A percentile compares a stretch with the other conserved stretches of the same genome.
These are phyloP conservation scores for Podaxis rugospora DNA, from an alignment of 768 basidiomycete species.

Conservation along the genomic window DNA sequence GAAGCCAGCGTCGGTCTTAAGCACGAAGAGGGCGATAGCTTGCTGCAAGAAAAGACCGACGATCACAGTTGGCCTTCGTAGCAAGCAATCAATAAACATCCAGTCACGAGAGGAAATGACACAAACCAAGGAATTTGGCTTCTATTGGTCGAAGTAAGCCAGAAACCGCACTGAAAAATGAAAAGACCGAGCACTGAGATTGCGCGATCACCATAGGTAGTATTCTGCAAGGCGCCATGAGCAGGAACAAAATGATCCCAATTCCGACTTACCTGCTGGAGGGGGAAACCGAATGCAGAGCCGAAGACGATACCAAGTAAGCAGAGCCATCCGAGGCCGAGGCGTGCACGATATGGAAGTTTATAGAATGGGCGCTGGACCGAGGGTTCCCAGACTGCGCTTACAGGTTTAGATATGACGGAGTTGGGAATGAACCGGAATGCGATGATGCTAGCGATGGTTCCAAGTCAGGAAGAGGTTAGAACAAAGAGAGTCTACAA, in stretches of 20 bases:
- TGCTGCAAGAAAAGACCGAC: constrained; percentile 86
- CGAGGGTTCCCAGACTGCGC: constrained; percentile 62
- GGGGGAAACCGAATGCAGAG: constrained; percentile 79
- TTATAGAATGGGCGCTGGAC: constrained; percentile 67
- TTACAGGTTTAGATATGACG: constrained; percentile 66
- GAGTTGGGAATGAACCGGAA: constrained; percentile 82
- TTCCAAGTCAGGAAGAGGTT: not conserved
- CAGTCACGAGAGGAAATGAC: constrained; percentile 14
- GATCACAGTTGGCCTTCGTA: constrained; percentile 73
- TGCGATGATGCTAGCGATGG: constrained; percentile 54
- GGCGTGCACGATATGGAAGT: constrained; percentile 44
- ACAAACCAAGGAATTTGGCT: constrained; percentile 66
- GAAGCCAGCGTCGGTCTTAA: constrained; percentile 82
- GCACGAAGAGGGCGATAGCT: constrained; percentile 81
- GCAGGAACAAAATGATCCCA: not conserved
- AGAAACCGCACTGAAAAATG: constrained; percentile 78
- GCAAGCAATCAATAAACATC: not conserved
- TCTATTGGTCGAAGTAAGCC: constrained; percentile 57
- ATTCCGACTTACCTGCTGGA: constrained; percentile 45
- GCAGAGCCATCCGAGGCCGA: constrained; percentile 70
- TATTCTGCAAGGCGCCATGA: constrained; percentile 24
- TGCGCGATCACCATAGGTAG: constrained; percentile 73
- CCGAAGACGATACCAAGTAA: constrained; percentile 79
- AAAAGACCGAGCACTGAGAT: constrained; percentile 79
- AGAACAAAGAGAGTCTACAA: constrained; percentile 4